These are phyloP conservation scores for Echium plantagineum DNA, from an alignment of 257 asterid species.

Conservation along the genomic window DNA sequence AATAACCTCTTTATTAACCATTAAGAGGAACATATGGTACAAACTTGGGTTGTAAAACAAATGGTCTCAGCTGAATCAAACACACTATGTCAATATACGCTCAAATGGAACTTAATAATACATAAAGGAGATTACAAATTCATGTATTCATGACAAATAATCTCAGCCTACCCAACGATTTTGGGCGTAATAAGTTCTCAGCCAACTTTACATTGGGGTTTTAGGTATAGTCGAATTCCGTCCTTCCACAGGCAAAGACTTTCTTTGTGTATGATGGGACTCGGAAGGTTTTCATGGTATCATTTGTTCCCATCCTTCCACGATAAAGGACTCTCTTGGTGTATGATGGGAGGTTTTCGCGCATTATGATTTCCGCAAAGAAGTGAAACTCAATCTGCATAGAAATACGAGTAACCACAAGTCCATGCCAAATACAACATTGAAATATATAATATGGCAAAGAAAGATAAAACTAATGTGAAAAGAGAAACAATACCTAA, in stretches of 20 bases:
- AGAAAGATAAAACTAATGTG: background rate
- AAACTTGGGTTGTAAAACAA: background rate
- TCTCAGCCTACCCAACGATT: too few species aligned
- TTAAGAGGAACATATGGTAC: background rate
- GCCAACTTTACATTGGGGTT: background rate
- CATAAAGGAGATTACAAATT: background rate
- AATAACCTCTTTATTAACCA: background rate
- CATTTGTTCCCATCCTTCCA: background rate
- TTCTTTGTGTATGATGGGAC: background rate
- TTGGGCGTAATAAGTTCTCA: too few species aligned
- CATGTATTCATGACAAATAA: too few species aligned
- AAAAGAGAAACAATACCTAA: conserved; percentile 30
- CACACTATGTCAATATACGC: background rate
- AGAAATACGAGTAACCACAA: background rate
- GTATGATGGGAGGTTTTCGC: background rate
- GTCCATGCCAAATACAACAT: background rate
- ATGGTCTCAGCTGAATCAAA: background rate
- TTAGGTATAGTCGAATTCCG: background rate
- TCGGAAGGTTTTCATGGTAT: too few species aligned
- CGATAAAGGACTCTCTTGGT: background rate
- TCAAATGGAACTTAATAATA: background rate
- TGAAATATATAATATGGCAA: background rate
- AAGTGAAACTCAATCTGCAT: conserved; percentile 76
- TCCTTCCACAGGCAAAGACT: background rate
- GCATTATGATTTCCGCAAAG: conserved; percentile 17